These are phyloP conservation scores for Aspergillus coremiiformis DNA, from an alignment of 495 filamentous ascomycete genomes.

Conservation along the genomic window DNA sequence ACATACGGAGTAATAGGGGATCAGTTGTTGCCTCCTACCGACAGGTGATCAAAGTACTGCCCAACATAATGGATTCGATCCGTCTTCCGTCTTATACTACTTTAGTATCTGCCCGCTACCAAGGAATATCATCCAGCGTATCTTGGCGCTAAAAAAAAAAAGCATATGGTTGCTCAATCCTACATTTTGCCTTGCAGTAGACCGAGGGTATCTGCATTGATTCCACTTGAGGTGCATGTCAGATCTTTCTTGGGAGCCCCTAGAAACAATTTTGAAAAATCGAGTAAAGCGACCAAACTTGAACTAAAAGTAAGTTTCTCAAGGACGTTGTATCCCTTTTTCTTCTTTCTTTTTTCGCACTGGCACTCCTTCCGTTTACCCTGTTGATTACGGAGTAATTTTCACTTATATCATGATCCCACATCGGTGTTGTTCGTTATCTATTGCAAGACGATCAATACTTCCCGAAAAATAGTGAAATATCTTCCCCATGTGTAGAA, in stretches of 20 bases:
- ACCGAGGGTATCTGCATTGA: slow-evolving; percentile 10
- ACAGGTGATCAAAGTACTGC: background rate
- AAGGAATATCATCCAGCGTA: background rate
- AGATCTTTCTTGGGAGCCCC: slow-evolving; percentile 1
- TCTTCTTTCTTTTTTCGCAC: background rate
- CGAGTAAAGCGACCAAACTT: background rate
- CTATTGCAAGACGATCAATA: background rate
- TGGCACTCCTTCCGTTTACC: background rate
- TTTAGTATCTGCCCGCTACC: background rate
- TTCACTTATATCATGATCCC: background rate
- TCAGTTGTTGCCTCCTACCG: background rate
- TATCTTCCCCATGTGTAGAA: background rate
- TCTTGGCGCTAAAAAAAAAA: slow-evolving; percentile 3
- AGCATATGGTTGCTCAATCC: slow-evolving; percentile 7
- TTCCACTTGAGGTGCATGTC: slow-evolving; percentile 8
- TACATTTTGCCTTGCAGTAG: slow-evolving; percentile 9
- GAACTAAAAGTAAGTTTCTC: background rate
- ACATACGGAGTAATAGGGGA: background rate
- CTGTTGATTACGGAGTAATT: too few relatives aligned
- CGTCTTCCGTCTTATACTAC: background rate
- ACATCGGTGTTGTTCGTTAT: background rate
- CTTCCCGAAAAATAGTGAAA: background rate
- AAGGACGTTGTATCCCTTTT: background rate
- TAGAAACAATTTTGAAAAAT: background rate
- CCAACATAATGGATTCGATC: background rate